Base-by-base conservation (phyloP, 2,329 filamentous ascomycete genomes). In the Microcyclosporella mali region DNA sequence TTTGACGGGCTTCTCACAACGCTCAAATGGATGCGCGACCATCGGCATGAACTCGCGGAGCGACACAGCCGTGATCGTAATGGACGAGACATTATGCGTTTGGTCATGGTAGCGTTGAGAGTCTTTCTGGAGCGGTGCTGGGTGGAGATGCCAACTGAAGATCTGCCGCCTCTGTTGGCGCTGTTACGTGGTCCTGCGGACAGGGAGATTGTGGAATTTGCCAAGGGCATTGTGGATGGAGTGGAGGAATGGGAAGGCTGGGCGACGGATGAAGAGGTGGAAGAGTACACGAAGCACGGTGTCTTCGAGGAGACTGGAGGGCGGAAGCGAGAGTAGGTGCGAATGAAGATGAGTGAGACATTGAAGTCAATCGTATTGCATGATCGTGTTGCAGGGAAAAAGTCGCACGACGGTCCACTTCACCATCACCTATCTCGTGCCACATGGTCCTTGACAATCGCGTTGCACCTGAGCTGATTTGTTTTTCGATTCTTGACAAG, bases 1-100 rank as follows among this genome's bases (percentile, higher is more conserved):
- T 69, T 70, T 37, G 65, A 73, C 2, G 78, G 74, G 37, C 77
- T 87, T 58, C 69, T 74, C 4, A 66, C 66, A 3, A 63, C 82
- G 4, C 63, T 82, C 11, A 61, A 66, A 21, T 88, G 81, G 81
- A 74, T 83, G 51, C 62, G 75, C 1, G 52, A 62, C 17, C 63
- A 79, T 50, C 72, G 72, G 63, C 57, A 59, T 4, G 60, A 61
- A 30, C 45, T 68, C 1, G 21, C 33, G 2, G 43, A 55, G 33
- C 45, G 51, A 16, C 43, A 46, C 36, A 55, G 60, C 9, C 40
- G 49, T 10, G 57, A 61, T 29, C 50, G 59, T 7, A 64, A 56
- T 6, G 59, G 56, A 35, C 55, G 40, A 46, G 58, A 41, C 36
- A 55, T 52, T 51, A 56, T 70, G 48, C 61, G 65, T 29, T 56